Evolutionary conservation across 164 flowering plant genomes (phyloP), one percentile per base, ranked within the genome.

Genomic region (Hamamelis virginiana): DNA sequence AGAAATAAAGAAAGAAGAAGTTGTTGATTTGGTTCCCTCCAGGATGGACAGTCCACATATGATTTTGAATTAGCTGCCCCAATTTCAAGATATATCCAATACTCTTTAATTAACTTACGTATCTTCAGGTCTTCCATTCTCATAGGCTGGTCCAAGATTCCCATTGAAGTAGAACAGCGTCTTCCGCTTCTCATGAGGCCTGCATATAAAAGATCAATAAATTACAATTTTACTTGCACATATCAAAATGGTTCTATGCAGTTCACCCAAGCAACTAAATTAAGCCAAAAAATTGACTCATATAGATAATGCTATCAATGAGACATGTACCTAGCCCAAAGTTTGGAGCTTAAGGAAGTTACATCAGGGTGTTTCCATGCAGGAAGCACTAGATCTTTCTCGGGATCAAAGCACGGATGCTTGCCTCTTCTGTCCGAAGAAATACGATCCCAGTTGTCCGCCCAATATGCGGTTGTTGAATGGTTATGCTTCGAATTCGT

Each of bases 391-490:
- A 95, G 90, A 82, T 95, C 99, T 83, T 95, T 95, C 44, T 73
- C 79, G 38, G 97, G 97, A 76, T 92, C 97, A 75, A 91, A 95
- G 79, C 99, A 95, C 4, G 97, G 83, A 77, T 95, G 97, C 69
- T 82, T 80, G 57, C 99, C 99, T 84, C 93, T 84, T 77, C 75
- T 83, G 56, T 74, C 78, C 62, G 88, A 63, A 75, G 99, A 78
- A 75, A 95, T 86, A 4, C 4, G 27, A 72, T 92, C 89, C 99
- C 99, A 95, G 80, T 87, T 90, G 81, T 95, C 99, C 65, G 81
- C 87, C 89, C 86, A 86, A 74, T 95, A 95, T 62, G 99, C 97
- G 51, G 97, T 95, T 60, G 99, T 95, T 64, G 99, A 95, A 75
- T 86, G 86, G 53, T 91, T 92, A 75, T 95, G 96, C 84, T 91